Base-by-base conservation (phyloP, 345 rosid species). In the Eucalyptus guilfoylei region DNA sequence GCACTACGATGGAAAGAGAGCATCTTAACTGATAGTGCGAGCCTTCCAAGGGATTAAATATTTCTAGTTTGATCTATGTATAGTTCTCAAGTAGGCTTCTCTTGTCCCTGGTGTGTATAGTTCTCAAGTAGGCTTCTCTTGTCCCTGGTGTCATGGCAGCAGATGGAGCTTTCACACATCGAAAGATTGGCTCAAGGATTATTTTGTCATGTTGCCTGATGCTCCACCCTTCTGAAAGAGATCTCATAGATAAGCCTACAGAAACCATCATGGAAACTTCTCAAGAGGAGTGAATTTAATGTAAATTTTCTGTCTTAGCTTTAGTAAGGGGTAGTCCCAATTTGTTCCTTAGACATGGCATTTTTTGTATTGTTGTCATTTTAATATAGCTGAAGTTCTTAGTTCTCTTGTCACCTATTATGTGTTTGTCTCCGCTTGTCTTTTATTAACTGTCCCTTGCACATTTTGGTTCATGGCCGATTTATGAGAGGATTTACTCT, bases 1-100 rank as follows among this genome's bases (percentile, higher is more conserved):
- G 96, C 93, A 93, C 87, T 95, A 95, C 88, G 93, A 95, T 88
- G 93, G 96, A 81, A 97, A 92, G 95, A 95, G 91, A 91, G 92
- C 91, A 15, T 85, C 96, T 92, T 91, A 87, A 40, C 91, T 86
- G 98, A 96, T 50, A 91, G 90, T 81, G 49, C 16, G 26, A 91
- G 89, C 90, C 88, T 90, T 69, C 90, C 95, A 14, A 90, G 85
- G 93, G 93, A 62, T 95, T 91, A 90, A 88, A 81, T 87, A 88
- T 69, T 69, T 86, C 6, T 1, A 19, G 86, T n/a, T 26, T 19
- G 87, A 86, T 48, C 28, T 19, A 76, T 76, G 5, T 76, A 76
- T 21, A 40, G 83, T 6, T 76, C 83, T 76, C 3, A 7, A 76
- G 83, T 37, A 40, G 83, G 83, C 47, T 76, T 76, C 28, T 76